Conservation (phyloP, 768 basidiomycete species). For the Psilocybe subaeruginosa region DNA sequence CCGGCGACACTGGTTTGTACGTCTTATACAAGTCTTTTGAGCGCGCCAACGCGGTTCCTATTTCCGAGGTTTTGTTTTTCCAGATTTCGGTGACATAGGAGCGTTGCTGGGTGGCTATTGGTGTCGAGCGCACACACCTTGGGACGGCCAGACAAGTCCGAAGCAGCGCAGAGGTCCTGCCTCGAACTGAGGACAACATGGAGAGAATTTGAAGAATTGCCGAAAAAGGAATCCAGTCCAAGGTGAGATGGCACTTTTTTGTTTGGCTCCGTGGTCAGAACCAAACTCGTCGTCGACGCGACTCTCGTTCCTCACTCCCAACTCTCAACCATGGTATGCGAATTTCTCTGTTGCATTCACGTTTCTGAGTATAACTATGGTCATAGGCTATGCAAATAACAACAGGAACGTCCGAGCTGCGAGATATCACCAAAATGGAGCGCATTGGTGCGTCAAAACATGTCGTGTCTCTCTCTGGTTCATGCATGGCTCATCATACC, state of each 20-base stretch:
- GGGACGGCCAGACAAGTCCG: conserved; percentile 33
- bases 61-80: conserved; percentile 37
- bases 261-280: conserved; percentile 22
- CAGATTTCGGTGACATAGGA: conserved; percentile 43
- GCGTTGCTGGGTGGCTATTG: conserved; percentile 17
- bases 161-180: conserved; percentile 41
- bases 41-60: conserved; percentile 49
- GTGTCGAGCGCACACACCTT: conserved; percentile 18
- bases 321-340: conserved; percentile 23
- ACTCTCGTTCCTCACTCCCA: conserved; percentile 8
- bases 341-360: not conserved
- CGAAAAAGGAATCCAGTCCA: conserved; percentile 24
- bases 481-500: not conserved
- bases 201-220: conserved; percentile 17
- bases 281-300: conserved; percentile 20
- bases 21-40: conserved; percentile 74
- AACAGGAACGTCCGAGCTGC: conserved; percentile 76
- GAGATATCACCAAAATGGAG: conserved; percentile 92
- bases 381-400: conserved; percentile 69
- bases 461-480: conserved; percentile 3
- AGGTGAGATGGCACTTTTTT: conserved; percentile 15
- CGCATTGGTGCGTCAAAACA: conserved; percentile 65
- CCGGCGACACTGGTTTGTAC: conserved; percentile 87
- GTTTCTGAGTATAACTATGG: not conserved
- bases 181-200: conserved; percentile 49